Conservation (phyloP, 2,329 filamentous ascomycete genomes). For the Ascochyta lentis region DNA sequence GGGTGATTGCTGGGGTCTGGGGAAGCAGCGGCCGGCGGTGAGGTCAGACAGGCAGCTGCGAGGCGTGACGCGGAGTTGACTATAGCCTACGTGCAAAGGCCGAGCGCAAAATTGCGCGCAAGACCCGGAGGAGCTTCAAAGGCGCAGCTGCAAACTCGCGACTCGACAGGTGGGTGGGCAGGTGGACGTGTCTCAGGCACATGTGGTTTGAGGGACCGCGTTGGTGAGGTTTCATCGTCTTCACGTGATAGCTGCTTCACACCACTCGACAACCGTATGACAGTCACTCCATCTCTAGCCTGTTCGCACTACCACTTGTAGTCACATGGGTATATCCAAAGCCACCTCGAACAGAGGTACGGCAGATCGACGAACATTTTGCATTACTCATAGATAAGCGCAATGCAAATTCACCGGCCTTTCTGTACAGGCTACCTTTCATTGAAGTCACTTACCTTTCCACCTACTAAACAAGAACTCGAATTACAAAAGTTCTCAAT, state of each 20-base stretch:
- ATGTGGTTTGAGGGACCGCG: constrained; percentile 11
- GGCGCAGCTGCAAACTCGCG: constrained; percentile 4
- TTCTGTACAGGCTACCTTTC: too few relatives aligned
- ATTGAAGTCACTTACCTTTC: neutral
- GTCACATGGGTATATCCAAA: too few relatives aligned
- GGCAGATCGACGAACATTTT: too few relatives aligned
- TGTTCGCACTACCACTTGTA: too few relatives aligned
- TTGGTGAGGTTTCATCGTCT: constrained; percentile 5
- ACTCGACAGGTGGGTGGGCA: neutral
- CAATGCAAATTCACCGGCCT: too few relatives aligned
- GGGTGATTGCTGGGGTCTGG: constrained; percentile 7
- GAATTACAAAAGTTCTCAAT: too few relatives aligned
- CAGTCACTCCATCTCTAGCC: neutral
- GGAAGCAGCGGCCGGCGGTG: constrained; percentile 17
- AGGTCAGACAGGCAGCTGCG: constrained; percentile 10
- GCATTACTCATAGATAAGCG: too few relatives aligned
- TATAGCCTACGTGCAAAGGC: constrained; percentile 1
- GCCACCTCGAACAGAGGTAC: too few relatives aligned
- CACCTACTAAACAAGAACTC: neutral
- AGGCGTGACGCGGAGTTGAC: neutral
- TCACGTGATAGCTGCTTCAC: constrained; percentile 8
- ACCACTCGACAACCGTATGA: neutral
- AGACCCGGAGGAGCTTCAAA: constrained; percentile 9
- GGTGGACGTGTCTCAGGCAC: constrained; percentile 12
- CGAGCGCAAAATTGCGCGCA: constrained; percentile 17